Evolutionary conservation across 2,329 filamentous ascomycete genomes (phyloP), one percentile per base, ranked within the genome.

Genomic region (Trichoderma aggressivum): DNA sequence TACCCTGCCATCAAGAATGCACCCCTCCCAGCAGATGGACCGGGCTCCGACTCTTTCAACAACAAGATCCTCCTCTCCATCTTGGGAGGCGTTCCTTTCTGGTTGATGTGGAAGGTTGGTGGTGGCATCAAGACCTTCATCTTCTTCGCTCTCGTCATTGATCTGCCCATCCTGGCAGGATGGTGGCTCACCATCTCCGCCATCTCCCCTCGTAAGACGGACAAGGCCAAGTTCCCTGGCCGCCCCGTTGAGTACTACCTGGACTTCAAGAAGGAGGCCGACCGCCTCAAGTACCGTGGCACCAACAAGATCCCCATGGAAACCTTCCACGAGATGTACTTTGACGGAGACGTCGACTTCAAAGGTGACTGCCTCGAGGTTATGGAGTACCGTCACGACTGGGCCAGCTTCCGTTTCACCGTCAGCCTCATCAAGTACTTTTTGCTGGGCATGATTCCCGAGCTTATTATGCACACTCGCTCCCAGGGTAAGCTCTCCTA

Each of bases 301-400:
- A 87, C 87, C 81, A 92, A 88, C 84, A 94, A 92, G 85, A 94
- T 96, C 73, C 91, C 94, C 69, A 91, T 97, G 86, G 91, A 97
- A 85, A 97, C 94, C 28, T 98, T 98, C 86, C 91, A 97, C 80
- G 94, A 98, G 84, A 97, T 95, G 92, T 98, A 98, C 87, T 97
- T 98, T 83, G 92, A 96, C 79, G 94, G 93, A 72, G 90, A 97
- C 71, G 94, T 97, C 74, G 94, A 97, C 77, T 95, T 98, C 87
- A 98, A 97, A 82, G 94, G 94, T 71, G 96, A 98, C 82, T 89
- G 87, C 78, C 87, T 98, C 74, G 95, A 98, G 79, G 86, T 93
- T 61, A 84, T 98, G 82, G 96, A 98, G 84, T 96, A 96, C 85
- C 88, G 96, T 79, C 95, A 98, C 81, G 96, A 99, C 82, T 98